Base-by-base conservation (phyloP, 163 green algal genomes). In the Chlamydomonas reinhardtii region DNA sequence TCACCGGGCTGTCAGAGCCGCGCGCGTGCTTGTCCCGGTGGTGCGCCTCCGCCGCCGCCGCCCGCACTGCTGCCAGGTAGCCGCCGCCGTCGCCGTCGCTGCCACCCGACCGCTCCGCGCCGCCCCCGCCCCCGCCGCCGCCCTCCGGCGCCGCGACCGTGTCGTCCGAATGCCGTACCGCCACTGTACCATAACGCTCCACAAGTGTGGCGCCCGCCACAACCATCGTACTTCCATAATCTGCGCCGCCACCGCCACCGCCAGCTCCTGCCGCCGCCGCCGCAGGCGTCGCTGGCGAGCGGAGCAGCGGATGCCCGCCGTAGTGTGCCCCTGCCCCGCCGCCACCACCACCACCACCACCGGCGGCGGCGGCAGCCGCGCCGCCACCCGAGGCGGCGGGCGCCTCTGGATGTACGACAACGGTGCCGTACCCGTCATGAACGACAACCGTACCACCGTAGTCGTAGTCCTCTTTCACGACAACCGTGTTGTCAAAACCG, bases 31-130 rank as follows among this genome's bases (percentile, higher is more conserved):
- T 39, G 37, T 90, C 82, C 11, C 87, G 70, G 0, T 87, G 80
- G 31, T 89, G 73, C 37, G 68, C 75, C 65, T 92, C 89, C 59
- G 80, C 86, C 37, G 87, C 91, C 39, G 75, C 89, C 39, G 76
- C 88, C 11, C 88, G 89, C 14, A 94, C 74, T 9, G 91, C 91
- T 32, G 88, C 89, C 71, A 92, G 54, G 73, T 94, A 94, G 80
- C 91, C 89, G 43, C 71, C 71, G 70, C 71, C 81, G 5, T 27
- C 70, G 8, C 17, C 43, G 73, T 66, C 73, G 25, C 19, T 32
- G 31, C 39, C 65, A 29, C 24, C 62, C 3, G 62, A 32, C 27
- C 27, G 27, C 62, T 70, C 62, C 24, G 5, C 66, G 66, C 17
- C 66, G 34, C 34, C 79, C 25, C 32, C 65, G 11, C 19, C 76